Conservation (phyloP, 352 stramenopile species). For the Aphanomyces euteiches region DNA sequence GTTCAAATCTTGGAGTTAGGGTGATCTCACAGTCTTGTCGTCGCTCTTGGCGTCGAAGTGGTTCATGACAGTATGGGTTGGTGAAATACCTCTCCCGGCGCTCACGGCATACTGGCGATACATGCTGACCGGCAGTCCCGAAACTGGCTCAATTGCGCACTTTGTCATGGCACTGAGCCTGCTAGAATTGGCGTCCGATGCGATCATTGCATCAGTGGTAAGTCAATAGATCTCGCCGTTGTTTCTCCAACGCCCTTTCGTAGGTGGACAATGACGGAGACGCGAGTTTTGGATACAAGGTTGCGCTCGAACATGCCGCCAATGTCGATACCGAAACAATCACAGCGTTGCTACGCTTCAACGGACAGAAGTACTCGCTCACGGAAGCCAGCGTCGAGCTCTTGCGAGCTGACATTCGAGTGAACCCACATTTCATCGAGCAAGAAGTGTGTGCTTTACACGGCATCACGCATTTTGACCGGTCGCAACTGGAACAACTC, state of each 20-base stretch:
- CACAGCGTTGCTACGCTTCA: conserved; percentile 35
- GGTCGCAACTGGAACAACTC: conserved; percentile 48
- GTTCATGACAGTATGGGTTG: conserved; percentile 72
- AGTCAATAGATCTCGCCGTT: neutral
- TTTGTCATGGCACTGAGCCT: conserved; percentile 57
- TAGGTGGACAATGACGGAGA: conserved; percentile 59
- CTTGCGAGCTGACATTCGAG: conserved; percentile 47
- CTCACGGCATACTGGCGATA: conserved; percentile 57
- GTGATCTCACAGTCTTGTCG: conserved; percentile 54
- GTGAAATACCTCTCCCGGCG: conserved; percentile 45
- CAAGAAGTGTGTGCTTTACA: conserved; percentile 50
- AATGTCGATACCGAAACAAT: conserved; percentile 34
- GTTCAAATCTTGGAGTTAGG: conserved; percentile 32
- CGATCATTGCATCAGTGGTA: conserved; percentile 28
- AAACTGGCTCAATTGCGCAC: conserved; percentile 55
- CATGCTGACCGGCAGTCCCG: conserved; percentile 45
- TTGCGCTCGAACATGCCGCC: conserved; percentile 49
- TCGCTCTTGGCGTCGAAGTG: conserved; percentile 71
- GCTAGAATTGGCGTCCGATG: conserved; percentile 40
- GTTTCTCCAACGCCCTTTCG: too few relatives aligned
- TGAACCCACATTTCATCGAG: conserved; percentile 48
- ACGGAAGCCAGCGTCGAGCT: conserved; percentile 61
- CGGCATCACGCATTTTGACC: conserved; percentile 50
- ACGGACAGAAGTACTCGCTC: conserved; percentile 48
- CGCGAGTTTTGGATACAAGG: conserved; percentile 67